Evolutionary conservation across 2,329 filamentous ascomycete genomes (phyloP).

Genomic region (Diplodia corticola): DNA sequence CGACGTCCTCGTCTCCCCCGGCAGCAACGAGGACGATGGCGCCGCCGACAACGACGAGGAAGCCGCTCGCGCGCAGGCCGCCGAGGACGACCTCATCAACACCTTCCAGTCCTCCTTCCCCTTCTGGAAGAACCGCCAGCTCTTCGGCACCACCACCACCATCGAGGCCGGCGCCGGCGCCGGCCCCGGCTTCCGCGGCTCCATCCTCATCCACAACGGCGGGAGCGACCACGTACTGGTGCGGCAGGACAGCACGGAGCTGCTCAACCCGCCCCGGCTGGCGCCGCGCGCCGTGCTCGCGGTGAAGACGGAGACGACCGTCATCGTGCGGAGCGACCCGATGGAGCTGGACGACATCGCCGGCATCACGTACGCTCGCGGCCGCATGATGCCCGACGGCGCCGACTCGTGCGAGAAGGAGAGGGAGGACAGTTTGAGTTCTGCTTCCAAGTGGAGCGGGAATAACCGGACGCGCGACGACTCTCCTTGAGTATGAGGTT

Average conservation of each 20-base stretch:
- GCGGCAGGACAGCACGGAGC: conserved; percentile 7
- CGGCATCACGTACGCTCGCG: neutral
- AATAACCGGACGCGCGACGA: neutral
- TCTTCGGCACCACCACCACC: conserved; percentile 49
- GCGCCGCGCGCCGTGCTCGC: neutral
- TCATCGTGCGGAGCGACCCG: conserved; percentile 33
- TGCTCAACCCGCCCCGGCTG: neutral
- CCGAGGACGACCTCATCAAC: conserved; percentile 37
- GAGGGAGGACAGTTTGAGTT: conserved; percentile 10
- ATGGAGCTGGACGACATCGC: conserved; percentile 13
- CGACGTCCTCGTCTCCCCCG: conserved; percentile 55
- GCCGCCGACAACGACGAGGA: conserved; percentile 24
- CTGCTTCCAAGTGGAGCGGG: neutral
- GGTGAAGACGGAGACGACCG: conserved; percentile 48
- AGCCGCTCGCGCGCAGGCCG: neutral
- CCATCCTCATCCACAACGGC: neutral
- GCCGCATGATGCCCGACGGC: neutral
- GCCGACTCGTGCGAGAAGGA: neutral
- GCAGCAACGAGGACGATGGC: conserved; percentile 38
- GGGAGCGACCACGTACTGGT: neutral
- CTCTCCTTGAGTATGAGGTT: neutral
- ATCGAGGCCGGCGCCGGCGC: conserved; percentile 36
- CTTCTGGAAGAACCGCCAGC: conserved; percentile 35
- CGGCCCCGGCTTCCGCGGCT: neutral
- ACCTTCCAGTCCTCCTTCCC: conserved; percentile 32